These are phyloP conservation scores for Metschnikowia amazonensis DNA, from an alignment of 805 yeast genomes.

Conservation along the genomic window DNA sequence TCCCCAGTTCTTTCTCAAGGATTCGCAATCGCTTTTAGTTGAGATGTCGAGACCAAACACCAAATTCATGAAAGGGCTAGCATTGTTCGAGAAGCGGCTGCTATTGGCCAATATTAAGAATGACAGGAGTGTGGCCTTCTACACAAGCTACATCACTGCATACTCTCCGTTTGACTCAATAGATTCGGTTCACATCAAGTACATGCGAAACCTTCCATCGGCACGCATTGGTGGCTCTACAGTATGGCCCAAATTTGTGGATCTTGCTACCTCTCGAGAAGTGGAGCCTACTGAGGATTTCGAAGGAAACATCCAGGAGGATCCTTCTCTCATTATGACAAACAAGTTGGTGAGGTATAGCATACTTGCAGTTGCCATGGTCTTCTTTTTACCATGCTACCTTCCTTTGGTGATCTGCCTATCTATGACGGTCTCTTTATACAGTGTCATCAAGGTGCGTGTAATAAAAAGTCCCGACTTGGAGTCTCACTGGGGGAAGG, in stretches of 20 bases:
- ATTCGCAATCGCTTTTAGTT: conserved; percentile 43
- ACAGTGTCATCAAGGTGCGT: conserved; percentile 37
- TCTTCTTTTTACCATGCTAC: conserved; percentile 46
- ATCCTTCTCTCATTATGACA: conserved; percentile 32
- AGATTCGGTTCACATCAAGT: conserved; percentile 45
- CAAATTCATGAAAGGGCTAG: conserved; percentile 52
- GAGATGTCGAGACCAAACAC: conserved; percentile 51
- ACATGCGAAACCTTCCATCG: conserved; percentile 43
- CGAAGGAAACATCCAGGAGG: conserved; percentile 35
- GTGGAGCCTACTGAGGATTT: conserved; percentile 11
- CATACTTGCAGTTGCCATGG: conserved; percentile 23
- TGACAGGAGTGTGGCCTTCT: conserved; percentile 86
- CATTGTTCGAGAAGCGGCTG: conserved; percentile 52
- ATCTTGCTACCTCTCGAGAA: conserved; percentile 35
- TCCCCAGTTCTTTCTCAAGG: conserved; percentile 32
- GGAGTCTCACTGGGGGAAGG: conserved; percentile 32
- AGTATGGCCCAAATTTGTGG: conserved; percentile 50
- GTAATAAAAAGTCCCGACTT: conserved; percentile 23
- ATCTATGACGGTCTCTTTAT: conserved; percentile 35
- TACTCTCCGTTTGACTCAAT: conserved; percentile 68
- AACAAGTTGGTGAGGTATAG: conserved; percentile 24
- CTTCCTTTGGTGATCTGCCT: conserved; percentile 42
- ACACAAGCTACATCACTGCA: conserved; percentile 72
- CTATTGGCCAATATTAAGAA: conserved; percentile 71
- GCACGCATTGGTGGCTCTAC: conserved; percentile 34